A percentile compares a stretch with the other conserved stretches of the same genome.
phyloP scores from a whole-genome alignment of 106 monocot species.

The Dioscorea alata region DNA sequence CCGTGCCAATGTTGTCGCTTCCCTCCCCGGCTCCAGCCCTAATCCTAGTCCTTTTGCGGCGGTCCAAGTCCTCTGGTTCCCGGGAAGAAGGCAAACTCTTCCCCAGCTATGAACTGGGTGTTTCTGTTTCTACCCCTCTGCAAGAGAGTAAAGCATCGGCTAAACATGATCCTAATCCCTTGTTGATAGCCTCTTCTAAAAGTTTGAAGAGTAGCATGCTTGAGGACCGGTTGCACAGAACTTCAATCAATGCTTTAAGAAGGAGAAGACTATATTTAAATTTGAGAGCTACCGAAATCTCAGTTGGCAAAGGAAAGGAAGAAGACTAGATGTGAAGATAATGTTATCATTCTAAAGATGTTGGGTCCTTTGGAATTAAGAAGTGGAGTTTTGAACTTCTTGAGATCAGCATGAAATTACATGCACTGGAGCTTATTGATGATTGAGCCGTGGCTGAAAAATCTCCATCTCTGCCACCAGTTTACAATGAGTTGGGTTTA shows the following conservation, averaged over 20 bases:
- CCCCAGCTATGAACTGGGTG: no score
- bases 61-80: background rate
- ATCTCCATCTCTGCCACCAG: conserved; percentile 20
- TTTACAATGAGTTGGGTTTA: conserved; percentile 16
- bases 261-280: conserved; percentile 24
- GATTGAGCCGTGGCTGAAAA: conserved; percentile 10
- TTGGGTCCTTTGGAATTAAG: conserved; percentile 21
- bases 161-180: background rate
- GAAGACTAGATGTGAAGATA: conserved; percentile 14
- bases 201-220: background rate
- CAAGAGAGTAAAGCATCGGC: background rate
- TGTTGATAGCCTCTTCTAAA: no score
- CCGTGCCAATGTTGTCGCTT: conserved; percentile 1
- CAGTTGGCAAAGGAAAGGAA: conserved; percentile 41
- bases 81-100: conserved; percentile 8
- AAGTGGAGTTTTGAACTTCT: conserved; percentile 21
- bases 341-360: conserved; percentile 15
- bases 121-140: background rate
- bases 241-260: conserved; percentile 24
- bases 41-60: background rate
- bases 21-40: background rate
- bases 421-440: conserved; percentile 10
- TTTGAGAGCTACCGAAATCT: conserved; percentile 24
- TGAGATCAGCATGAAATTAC: conserved; percentile 17
- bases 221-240: conserved; percentile 10